Base-by-base conservation (phyloP, 257 asterid species). In the Craterostigma plantagineum region DNA sequence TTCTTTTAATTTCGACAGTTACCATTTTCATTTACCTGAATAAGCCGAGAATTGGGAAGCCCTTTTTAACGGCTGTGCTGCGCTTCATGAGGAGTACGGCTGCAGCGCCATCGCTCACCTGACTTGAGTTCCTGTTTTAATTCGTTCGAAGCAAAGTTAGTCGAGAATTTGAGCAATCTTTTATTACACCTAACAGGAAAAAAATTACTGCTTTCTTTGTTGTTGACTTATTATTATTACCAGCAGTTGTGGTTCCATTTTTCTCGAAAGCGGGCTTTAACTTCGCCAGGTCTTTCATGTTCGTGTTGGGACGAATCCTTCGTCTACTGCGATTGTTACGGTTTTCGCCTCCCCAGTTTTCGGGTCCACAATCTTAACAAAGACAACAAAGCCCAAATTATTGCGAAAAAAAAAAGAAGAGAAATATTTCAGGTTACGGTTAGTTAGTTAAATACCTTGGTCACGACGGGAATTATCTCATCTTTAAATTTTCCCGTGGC, bases 31-130 rank as follows among this genome's bases (percentile, higher is more conserved):
- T n/a, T 60, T 39, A 80, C 96, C 96, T 69, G 75, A 75, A 73
- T 37, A 72, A 56, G 10, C 96, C 96, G 43, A 81, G 84, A 71
- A 85, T 62, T 3, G 87, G 92, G 59, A 85, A 72, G 49, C 94
- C 87, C 65, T 77, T 85, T 45, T 72, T 56, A 55, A 52, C 37
- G 9, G 96, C 96, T 42, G 67, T 38, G 47, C 92, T 81, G 63
- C 96, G 76, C 68, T 67, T 85, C 96, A 81, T 85, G 51, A 85
- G 83, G 52, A 85, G 96, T 53, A 85, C 96, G 53, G 91, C 96
- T 51, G 77, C 96, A 35, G 96, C 96, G 38, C 94, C 96, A 60
- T 85, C 96, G 51, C 86, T 81, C 43, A 85, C 43, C 64, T 85
- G 96, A 50, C 96, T 85, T 23, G 96, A 68, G 63, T 65, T 85